Conservation (phyloP, 2,329 filamentous ascomycete genomes). For the Pseudogymnoascus sp. region DNA sequence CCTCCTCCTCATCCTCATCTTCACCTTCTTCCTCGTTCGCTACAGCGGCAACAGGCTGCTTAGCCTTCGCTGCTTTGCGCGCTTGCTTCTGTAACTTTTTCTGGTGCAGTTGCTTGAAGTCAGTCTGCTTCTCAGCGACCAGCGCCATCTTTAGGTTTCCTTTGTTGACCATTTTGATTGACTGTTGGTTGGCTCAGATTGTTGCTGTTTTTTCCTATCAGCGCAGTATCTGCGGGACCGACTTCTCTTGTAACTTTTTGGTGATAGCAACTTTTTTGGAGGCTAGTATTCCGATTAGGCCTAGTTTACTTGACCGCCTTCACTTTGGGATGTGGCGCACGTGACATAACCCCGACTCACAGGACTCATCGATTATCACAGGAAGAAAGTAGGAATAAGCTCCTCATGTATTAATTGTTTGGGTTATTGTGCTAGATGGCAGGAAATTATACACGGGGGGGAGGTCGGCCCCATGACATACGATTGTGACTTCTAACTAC, state of each 20-base stretch:
- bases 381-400: not conserved
- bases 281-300: slow-evolving; percentile 6
- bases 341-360: not conserved
- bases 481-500: too few relatives aligned
- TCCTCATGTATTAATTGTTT: not conserved
- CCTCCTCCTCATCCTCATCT: slow-evolving; percentile 32
- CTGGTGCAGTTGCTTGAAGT: slow-evolving; percentile 40
- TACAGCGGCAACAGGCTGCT: slow-evolving; percentile 25
- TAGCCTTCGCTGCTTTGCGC: slow-evolving; percentile 29
- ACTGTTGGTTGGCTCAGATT: not conserved
- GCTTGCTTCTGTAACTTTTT: slow-evolving; percentile 31
- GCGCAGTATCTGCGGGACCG: slow-evolving; percentile 4
- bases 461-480: not conserved
- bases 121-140: slow-evolving; percentile 46
- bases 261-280: slow-evolving; percentile 11
- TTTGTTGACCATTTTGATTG: slow-evolving; percentile 29
- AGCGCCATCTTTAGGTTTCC: slow-evolving; percentile 47
- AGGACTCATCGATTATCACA: not conserved
- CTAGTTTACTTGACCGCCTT: slow-evolving; percentile 9
- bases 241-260: slow-evolving; percentile 9
- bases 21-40: slow-evolving; percentile 38
- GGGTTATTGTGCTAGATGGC: not conserved
- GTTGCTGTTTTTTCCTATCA: not conserved
- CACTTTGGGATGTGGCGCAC: not conserved
- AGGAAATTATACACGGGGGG: not conserved